Evolutionary conservation across 2,329 filamentous ascomycete species (phyloP).

Genomic region (Ophiocordyceps australis): DNA sequence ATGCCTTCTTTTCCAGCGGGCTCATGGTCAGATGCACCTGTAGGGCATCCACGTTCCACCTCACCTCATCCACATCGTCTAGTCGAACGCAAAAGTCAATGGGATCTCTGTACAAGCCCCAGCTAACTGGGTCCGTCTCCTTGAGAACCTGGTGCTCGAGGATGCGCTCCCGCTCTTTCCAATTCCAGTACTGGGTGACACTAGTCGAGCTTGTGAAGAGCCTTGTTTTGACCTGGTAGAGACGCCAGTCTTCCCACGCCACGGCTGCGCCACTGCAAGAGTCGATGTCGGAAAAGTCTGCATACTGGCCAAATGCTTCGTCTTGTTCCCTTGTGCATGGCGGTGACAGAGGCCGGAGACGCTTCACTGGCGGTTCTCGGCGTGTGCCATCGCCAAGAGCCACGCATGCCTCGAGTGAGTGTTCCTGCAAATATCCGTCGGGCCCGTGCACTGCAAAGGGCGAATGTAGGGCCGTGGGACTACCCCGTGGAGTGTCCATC

Average conservation of each 20-base stretch:
- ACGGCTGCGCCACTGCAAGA: conserved; percentile 27
- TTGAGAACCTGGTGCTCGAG: conserved; percentile 37
- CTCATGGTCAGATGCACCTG: conserved; percentile 23
- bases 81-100: conserved; percentile 30
- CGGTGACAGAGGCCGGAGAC: conserved; percentile 3
- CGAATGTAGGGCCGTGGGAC: conserved; percentile 9
- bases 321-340: no score
- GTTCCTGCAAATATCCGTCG: no score
- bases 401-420: conserved; percentile 1
- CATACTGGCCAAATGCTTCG: no score
- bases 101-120: conserved; percentile 30
- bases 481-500: conserved; percentile 9
- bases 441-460: conserved; percentile 8
- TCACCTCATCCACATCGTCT: conserved; percentile 25
- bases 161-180: conserved; percentile 17
- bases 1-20: conserved; percentile 8
- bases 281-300: conserved; percentile 32
- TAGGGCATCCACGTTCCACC: conserved; percentile 21
- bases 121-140: conserved; percentile 21
- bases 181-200: conserved; percentile 39
- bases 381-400: no score
- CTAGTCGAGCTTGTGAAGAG: conserved; percentile 23
- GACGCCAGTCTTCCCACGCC: conserved; percentile 27
- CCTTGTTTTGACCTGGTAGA: conserved; percentile 32
- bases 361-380: not conserved